Conservation (phyloP, 2,329 filamentous ascomycete species). For the Talaromyces pinophilus region DNA sequence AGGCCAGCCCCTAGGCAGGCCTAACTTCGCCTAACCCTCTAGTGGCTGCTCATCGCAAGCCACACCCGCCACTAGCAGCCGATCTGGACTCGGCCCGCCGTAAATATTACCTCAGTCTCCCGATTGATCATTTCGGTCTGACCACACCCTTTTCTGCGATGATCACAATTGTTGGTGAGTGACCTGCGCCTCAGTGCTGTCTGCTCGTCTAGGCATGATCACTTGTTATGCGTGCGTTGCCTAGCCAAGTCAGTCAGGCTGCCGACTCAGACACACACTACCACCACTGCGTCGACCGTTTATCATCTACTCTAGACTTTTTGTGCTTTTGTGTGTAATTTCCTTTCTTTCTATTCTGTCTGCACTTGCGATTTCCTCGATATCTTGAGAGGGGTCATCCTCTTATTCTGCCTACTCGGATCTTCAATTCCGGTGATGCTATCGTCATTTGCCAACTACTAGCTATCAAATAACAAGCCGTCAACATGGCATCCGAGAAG, state of each 20-base stretch:
- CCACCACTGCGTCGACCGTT: neutral
- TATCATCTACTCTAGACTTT: neutral
- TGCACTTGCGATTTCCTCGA: neutral
- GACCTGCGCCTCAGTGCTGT: neutral
- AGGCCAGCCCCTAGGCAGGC: neutral
- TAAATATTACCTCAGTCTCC: neutral
- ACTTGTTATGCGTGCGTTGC: neutral
- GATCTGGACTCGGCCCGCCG: neutral
- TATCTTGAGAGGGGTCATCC: neutral
- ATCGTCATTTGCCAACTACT: neutral
- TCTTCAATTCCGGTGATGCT: neutral
- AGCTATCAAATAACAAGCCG: neutral
- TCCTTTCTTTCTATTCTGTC: neutral
- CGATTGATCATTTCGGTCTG: neutral
- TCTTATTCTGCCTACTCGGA: neutral
- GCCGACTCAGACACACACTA: neutral
- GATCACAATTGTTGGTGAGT: neutral
- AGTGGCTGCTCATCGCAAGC: neutral
- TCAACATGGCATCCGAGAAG: conserved; percentile 17
- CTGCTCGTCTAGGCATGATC: neutral
- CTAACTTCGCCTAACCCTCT: neutral
- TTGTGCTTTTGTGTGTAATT: neutral
- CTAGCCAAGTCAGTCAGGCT: neutral
- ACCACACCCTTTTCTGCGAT: neutral
- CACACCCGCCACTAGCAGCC: conserved; percentile 6